Evolutionary conservation across 1,139 yeast species (phyloP), one percentile per base, ranked within the genome.

Genomic region (Eremothecium coryli): DNA sequence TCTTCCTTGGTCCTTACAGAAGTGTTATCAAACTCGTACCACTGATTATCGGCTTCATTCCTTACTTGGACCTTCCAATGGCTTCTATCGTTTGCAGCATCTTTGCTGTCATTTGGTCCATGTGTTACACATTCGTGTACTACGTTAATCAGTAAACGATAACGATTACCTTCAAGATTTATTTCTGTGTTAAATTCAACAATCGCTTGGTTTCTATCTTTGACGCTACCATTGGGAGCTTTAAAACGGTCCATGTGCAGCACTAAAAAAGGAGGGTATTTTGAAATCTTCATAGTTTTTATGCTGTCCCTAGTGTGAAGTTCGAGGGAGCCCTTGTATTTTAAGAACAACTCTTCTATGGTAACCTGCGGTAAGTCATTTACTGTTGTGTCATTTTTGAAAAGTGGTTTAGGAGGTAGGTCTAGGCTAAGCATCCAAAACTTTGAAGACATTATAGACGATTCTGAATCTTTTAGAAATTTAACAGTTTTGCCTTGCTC

Each of bases 381-480:
- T 13, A 51, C 50, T 3, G 54, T 49, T 1, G 61, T 52, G 3
- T 66, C 68, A 40, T 65, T 66, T 43, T 65, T 67, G 46, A 79
- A 73, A 8, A 78, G 48, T 0, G 86, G 72, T 4, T 59, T 59
- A 1, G 71, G 62, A 0, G 93, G 90, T 18, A 80, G 54, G 36
- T 70, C 74, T 8, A 82, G 52, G 0, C 79, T 58, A 5, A 82
- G 52, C 18, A 70, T 53, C 75, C 84, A 71, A 49, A 77, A 82
- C 24, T 75, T 78, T 3, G 12, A 28, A 4, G 47, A 47, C 2
- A 42, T 33, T 10, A 42, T 20, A 31, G 40, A 10, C 20, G 51
- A 32, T 29, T 43, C 29, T 30, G 44, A 32, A 37, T 52, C 42
- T 28, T 42, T 32, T 44, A 46, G 38, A 41, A 52, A 48, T 31